Evolutionary conservation across 83 land plant species (phyloP), one percentile per base, ranked within the genome.

Genomic region (Thuja plicata): DNA sequence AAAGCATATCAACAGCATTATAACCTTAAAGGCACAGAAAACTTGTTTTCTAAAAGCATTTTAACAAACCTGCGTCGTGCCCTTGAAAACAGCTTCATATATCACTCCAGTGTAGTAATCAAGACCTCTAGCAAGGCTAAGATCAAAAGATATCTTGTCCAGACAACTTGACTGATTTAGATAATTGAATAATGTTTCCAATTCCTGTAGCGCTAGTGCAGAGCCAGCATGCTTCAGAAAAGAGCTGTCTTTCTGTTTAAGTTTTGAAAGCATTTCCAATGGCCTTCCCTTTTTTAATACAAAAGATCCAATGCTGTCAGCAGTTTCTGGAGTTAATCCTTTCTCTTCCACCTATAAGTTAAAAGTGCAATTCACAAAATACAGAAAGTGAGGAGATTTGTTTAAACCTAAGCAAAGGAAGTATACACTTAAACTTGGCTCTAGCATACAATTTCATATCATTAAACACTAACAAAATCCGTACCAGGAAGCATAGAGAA

Each of bases 91-190:
- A 83, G 98, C 98, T 89, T 96, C 99, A 90, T 86, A 96, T 87
- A 97, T 97, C 10, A 97, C 96, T 88, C 98, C 99, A 84, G 98
- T 97, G 89, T 97, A 97, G 89, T 97, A 97, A 89, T 97, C 97
- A 41, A 96, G 95, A 48, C 98, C 99, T 89, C 99, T 94, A 27
- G 99, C 99, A 79, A 96, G 94, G 91, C 98, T 97, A 87, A 97
- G 92, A 89, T 97, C 99, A 93, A 97, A 97, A 60, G 91, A 91
- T 57, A 96, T 91, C 85, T 92, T 96, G 86, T 93, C 76, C 13
- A 96, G 77, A 70, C 94, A 95, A 81, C 89, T 95, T 37, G 94
- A 90, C 41, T 89, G 92, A n/a, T 93, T 91, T 70, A 97, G 90
- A 81, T 93, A 94, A 45, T 83, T 78, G 89, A 97, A 97, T 55